Evolutionary conservation across 2,329 filamentous ascomycete species (phyloP).

Genomic region (Pestalotiopsis fici): DNA sequence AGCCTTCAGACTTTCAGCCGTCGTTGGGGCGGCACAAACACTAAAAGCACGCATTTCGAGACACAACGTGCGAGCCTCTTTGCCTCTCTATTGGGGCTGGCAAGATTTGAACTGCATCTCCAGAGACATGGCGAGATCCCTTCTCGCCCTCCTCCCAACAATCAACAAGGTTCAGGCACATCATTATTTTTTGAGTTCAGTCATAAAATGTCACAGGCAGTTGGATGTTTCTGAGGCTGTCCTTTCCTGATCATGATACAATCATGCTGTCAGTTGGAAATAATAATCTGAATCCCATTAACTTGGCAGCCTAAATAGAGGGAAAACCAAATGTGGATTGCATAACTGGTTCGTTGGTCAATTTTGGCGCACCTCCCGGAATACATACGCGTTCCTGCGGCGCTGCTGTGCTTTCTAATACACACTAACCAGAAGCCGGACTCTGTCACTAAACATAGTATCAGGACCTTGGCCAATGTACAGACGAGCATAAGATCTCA

Average conservation of each 20-base stretch:
- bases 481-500: neutral
- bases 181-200: neutral
- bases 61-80: neutral
- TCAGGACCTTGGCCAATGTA: neutral
- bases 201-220: neutral
- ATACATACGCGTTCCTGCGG: neutral
- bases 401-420: neutral
- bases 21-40: neutral
- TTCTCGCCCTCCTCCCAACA: too few relatives aligned
- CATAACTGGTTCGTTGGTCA: neutral
- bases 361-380: neutral
- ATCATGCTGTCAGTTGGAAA: neutral
- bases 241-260: neutral
- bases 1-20: neutral
- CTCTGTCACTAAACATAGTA: conserved; percentile 8
- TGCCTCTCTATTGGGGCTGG: neutral
- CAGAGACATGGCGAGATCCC: neutral
- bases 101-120: neutral
- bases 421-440: neutral
- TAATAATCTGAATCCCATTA: neutral
- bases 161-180: neutral
- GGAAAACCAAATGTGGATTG: neutral
- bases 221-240: neutral
- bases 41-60: neutral
- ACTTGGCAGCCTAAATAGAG: neutral